phyloP scores from a whole-genome alignment of 2,329 filamentous ascomycete genomes.

The Ascochyta pisi region DNA sequence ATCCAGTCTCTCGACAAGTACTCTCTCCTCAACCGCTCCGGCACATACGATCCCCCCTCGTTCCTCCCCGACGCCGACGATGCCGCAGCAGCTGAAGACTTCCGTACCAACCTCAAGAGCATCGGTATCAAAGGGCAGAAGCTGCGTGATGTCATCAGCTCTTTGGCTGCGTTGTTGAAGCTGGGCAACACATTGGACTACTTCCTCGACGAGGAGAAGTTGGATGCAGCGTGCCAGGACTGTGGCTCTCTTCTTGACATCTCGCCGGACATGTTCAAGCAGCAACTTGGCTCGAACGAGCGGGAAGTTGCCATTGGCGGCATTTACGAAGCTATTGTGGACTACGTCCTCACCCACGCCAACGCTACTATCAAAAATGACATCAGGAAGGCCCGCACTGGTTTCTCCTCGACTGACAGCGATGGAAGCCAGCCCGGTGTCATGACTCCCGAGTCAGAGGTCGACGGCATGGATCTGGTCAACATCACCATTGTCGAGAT shows the following conservation, averaged over 20 bases:
- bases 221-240: slow-evolving; percentile 90
- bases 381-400: slow-evolving; percentile 70
- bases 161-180: slow-evolving; percentile 85
- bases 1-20: slow-evolving; percentile 81
- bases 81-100: slow-evolving; percentile 90
- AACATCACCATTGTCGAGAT: slow-evolving; percentile 88
- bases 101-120: slow-evolving; percentile 82
- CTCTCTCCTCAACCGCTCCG: slow-evolving; percentile 78
- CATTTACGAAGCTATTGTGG: slow-evolving; percentile 91
- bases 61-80: slow-evolving; percentile 95
- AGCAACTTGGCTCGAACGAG: slow-evolving; percentile 83
- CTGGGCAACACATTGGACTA: slow-evolving; percentile 91
- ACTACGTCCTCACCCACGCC: slow-evolving; percentile 90
- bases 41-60: slow-evolving; percentile 82
- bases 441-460: slow-evolving; percentile 71
- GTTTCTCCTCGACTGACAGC: slow-evolving; percentile 72
- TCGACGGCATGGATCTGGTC: slow-evolving; percentile 81
- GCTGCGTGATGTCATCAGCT: slow-evolving; percentile 83
- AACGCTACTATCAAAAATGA: slow-evolving; percentile 84
- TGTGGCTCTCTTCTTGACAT: slow-evolving; percentile 85
- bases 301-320: slow-evolving; percentile 82
- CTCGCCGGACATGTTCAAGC: slow-evolving; percentile 80
- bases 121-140: slow-evolving; percentile 91
- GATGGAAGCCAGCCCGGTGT: slow-evolving; percentile 59
- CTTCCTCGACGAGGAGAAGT: slow-evolving; percentile 78